Percentiles rank a stretch among this genome's conserved stretches.
Conservation (phyloP, 2,329 filamentous ascomycete species). For the Leptographium lundbergii region DNA sequence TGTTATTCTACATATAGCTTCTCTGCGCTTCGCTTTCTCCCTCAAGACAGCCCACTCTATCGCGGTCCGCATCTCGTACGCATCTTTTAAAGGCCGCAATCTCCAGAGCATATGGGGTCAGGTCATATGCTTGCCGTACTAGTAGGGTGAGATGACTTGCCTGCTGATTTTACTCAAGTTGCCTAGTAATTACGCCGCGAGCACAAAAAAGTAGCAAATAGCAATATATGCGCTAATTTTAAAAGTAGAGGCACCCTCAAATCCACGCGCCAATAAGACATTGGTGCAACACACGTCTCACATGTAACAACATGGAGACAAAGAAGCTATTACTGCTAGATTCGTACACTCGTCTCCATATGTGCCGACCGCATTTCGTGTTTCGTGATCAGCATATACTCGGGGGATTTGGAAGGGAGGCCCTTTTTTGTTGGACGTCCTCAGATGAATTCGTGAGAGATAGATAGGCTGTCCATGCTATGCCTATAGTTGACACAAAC, state of each 20-base stretch:
- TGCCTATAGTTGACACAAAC: constrained; percentile 90
- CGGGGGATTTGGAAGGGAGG: constrained; percentile 18
- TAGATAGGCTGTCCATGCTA: constrained; percentile 94
- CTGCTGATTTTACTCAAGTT: background rate
- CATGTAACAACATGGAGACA: background rate
- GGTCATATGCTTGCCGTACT: background rate
- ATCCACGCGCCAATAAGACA: background rate
- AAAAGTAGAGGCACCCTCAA: background rate
- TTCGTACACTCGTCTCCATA: background rate
- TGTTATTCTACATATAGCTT: background rate
- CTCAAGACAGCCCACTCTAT: background rate
- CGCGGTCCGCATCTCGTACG: background rate
- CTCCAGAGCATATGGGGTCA: background rate
- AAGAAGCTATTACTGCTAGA: too few relatives aligned
- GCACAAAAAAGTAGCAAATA: background rate
- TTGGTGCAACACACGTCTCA: background rate
- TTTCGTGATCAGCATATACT: constrained; percentile 20
- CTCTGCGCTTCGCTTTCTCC: background rate
- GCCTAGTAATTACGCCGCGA: background rate
- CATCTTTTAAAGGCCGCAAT: background rate
- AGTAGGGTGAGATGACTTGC: background rate
- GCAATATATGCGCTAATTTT: background rate
- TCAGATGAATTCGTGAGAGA: constrained; percentile 83
- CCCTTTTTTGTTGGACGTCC: constrained; percentile 34
- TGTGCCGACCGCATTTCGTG: background rate